Base-by-base conservation (phyloP, 2,329 filamentous ascomycete species). In the Plectosphaerella plurivora region DNA sequence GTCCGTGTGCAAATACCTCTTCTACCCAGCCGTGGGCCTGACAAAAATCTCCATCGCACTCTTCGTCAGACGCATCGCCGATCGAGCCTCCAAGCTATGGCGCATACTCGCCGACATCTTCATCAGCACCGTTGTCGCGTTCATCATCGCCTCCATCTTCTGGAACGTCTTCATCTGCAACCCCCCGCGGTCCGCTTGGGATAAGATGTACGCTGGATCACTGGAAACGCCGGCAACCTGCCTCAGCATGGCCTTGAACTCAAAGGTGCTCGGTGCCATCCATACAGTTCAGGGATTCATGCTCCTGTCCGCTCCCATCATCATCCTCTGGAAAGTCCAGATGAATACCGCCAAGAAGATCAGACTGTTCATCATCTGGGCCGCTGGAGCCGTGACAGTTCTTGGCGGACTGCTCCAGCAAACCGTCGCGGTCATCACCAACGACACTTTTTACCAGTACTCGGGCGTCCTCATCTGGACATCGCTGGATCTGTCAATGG, bases 31-130 rank as follows among this genome's bases (percentile, higher is more conserved):
- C 5, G 58, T 68, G 5, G 67, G 67, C n/a, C 55, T 70, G 25
- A 63, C 68, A 51, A 70, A 71, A 51, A 60, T 69, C 18, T 68
- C 65, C 4, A 68, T 71, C n/a, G 60, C 62, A 9, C 57, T 66
- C 24, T 71, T 70, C 56, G 67, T 69, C 45, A 60, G 64, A n/a
- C 62, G 68, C 7, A 59, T 71, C 4, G 68, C 68, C 8, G 58
- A 63, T n/a, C 55, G 64, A 8, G 60, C 62, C 10, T 64, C 63
- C 3, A 36, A 33, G 8, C 53, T 47, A 35, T 69, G 68, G 68
- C 59, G 57, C 14, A 53, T 63, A 9, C 60, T 61, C 22, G 65
- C 67, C 53, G 59, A 66, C 50, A 14, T 62, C 24, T 69, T 70
- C 50, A 61, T 70, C 36, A 56, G 54, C 41, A 57, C 64, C 10